Percentiles rank a stretch among this genome's conserved stretches.
Conservation (phyloP, 1,284 basidiomycete species). For the Cronartium quercuum region DNA sequence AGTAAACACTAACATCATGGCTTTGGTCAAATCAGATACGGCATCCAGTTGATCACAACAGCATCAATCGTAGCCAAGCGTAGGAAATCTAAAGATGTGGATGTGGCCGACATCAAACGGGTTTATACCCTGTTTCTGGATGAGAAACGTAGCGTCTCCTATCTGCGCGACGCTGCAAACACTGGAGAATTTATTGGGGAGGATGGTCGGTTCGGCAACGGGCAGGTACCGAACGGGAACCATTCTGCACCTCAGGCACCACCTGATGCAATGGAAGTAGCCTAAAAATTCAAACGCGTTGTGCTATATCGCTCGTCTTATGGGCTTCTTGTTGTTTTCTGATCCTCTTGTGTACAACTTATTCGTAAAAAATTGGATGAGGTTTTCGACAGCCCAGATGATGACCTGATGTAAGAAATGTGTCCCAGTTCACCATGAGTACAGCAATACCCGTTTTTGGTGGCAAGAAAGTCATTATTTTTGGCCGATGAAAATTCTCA, state of each 20-base stretch:
- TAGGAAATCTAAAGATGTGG: conserved; percentile 65
- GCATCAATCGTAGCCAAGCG: conserved; percentile 74
- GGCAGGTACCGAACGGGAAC: not conserved
- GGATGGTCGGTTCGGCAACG: conserved; percentile 11
- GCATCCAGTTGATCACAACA: conserved; percentile 85
- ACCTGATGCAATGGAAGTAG: not conserved
- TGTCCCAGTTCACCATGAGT: too few relatives aligned
- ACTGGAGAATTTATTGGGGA: conserved; percentile 35
- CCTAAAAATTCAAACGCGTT: not conserved
- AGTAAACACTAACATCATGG: not conserved
- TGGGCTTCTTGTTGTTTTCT: not conserved
- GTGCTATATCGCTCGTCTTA: not conserved
- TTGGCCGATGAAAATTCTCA: too few relatives aligned
- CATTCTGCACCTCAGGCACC: not conserved
- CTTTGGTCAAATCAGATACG: conserved; percentile 63
- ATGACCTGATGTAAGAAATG: too few relatives aligned
- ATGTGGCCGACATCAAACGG: conserved; percentile 72
- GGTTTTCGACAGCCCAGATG: too few relatives aligned
- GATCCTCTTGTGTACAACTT: not conserved
- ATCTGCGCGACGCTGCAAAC: conserved; percentile 58
- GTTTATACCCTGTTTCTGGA: conserved; percentile 79
- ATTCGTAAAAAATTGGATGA: not conserved
- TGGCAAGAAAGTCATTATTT: too few relatives aligned
- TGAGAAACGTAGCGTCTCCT: conserved; percentile 87
- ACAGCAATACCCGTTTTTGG: too few relatives aligned